Conservation (phyloP, 345 rosid species). For the Gossypium sturtianum region DNA sequence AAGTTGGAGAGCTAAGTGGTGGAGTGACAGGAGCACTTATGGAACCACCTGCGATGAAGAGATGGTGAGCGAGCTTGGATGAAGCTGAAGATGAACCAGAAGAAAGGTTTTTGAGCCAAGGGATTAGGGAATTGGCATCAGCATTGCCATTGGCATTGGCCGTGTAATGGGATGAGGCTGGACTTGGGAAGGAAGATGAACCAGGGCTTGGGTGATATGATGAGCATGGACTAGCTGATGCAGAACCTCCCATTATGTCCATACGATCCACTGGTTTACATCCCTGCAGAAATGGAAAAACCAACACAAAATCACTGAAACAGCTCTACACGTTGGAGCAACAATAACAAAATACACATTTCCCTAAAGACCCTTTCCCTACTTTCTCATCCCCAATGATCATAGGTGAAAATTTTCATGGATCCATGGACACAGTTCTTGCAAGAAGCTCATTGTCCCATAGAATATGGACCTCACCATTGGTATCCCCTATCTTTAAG, state of each 20-base stretch:
- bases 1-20: slow-evolving; percentile 71
- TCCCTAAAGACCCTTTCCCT: too few species aligned
- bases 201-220: slow-evolving; percentile 90
- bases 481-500: too few species aligned
- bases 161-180: slow-evolving; percentile 33
- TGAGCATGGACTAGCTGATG: slow-evolving; percentile 91
- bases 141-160: slow-evolving; percentile 41
- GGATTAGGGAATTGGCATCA: slow-evolving; percentile 83
- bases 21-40: slow-evolving; percentile 99
- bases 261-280: slow-evolving; percentile 77
- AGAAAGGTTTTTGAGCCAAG: slow-evolving; percentile 93
- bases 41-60: slow-evolving; percentile 63
- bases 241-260: slow-evolving; percentile 80
- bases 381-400: not conserved
- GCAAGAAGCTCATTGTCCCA: not conserved
- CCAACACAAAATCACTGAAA: not conserved
- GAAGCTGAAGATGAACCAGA: slow-evolving; percentile 59
- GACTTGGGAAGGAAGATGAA: slow-evolving; percentile 54
- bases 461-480: too few species aligned
- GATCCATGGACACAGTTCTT: not conserved
- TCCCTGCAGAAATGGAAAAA: slow-evolving; percentile 43
- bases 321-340: not conserved
- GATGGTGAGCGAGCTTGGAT: slow-evolving; percentile 51
- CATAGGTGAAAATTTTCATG: not conserved
- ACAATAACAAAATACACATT: not conserved